Evolutionary conservation across 2,329 filamentous ascomycete species (phyloP).

Genomic region (Dothideomycetes sp.): DNA sequence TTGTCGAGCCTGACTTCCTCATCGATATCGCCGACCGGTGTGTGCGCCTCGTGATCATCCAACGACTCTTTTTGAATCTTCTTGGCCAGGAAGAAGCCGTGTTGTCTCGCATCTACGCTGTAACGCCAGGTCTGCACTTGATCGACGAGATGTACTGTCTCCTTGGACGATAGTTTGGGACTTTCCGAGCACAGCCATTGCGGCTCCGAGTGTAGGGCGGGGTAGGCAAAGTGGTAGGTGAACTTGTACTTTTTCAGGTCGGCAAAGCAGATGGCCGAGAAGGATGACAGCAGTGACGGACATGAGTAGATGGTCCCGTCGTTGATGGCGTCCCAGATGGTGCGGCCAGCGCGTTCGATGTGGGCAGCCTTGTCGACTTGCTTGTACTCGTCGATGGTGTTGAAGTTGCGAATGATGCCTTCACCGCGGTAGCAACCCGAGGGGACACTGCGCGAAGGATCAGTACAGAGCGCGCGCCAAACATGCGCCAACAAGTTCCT

Average conservation of each 20-base stretch:
- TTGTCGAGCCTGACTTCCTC: slow-evolving; percentile 23
- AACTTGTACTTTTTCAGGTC: slow-evolving; percentile 97
- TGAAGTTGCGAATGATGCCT: slow-evolving; percentile 90
- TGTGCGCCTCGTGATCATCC: slow-evolving; percentile 24
- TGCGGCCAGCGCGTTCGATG: slow-evolving; percentile 68
- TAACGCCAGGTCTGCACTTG: slow-evolving; percentile 82
- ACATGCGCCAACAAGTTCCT: slow-evolving; percentile 28
- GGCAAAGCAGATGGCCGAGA: slow-evolving; percentile 82
- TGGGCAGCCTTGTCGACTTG: slow-evolving; percentile 70
- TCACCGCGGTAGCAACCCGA: slow-evolving; percentile 70
- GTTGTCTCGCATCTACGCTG: slow-evolving; percentile 68
- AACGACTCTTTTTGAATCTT: slow-evolving; percentile 41
- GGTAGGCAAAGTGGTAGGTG: slow-evolving; percentile 97
- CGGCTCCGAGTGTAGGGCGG: slow-evolving; percentile 81
- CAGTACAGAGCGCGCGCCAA: neutral
- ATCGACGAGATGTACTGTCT: slow-evolving; percentile 73
- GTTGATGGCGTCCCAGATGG: slow-evolving; percentile 94
- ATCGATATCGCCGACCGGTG: slow-evolving; percentile 20
- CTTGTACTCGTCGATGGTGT: slow-evolving; percentile 89
- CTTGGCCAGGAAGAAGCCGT: slow-evolving; percentile 94
- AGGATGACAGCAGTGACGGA: slow-evolving; percentile 82
- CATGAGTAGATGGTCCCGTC: slow-evolving; percentile 95
- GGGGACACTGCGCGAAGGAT: slow-evolving; percentile 46
- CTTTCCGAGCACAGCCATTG: slow-evolving; percentile 46
- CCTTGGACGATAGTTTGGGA: slow-evolving; percentile 48